These are phyloP conservation scores for Chaetomium fimeti DNA, from an alignment of 495 filamentous ascomycete genomes.

Conservation along the genomic window DNA sequence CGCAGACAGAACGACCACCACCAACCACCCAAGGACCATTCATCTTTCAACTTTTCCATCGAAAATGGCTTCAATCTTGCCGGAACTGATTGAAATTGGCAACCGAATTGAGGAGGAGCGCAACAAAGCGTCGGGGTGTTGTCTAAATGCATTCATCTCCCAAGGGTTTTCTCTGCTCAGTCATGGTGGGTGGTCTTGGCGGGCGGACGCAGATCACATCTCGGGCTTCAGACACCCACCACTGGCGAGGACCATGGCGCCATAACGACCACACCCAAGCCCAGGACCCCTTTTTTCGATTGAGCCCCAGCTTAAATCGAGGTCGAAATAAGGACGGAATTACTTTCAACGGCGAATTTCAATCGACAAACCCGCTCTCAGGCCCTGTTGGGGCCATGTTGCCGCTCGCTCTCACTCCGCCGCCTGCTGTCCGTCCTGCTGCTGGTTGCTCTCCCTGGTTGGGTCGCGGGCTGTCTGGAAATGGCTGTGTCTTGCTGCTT, in stretches of 20 bases:
- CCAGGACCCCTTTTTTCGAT: neutral
- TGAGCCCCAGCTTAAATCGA: constrained; percentile 5
- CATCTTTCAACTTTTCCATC: neutral
- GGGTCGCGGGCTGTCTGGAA: constrained; percentile 5
- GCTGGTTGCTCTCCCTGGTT: constrained; percentile 20
- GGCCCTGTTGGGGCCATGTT: constrained; percentile 4
- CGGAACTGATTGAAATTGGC: neutral
- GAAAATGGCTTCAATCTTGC: neutral
- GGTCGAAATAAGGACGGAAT: neutral
- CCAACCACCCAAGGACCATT: neutral
- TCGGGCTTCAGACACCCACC: neutral
- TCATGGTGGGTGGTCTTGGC: constrained; percentile 9
- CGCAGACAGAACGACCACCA: neutral
- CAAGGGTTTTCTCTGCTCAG: constrained; percentile 1
- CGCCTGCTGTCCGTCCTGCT: constrained; percentile 5
- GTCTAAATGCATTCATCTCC: neutral
- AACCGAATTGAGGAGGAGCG: neutral
- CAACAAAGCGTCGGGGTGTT: neutral
- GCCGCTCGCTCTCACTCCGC: constrained; percentile 4
- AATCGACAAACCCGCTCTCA: neutral
- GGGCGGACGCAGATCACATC: constrained; percentile 9
- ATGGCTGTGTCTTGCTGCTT: neutral
- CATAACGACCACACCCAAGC: neutral
- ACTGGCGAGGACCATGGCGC: neutral
- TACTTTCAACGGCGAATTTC: neutral